These are phyloP conservation scores for Globisporangium okanoganense DNA, from an alignment of 352 stramenopile genomes.

Conservation along the genomic window DNA sequence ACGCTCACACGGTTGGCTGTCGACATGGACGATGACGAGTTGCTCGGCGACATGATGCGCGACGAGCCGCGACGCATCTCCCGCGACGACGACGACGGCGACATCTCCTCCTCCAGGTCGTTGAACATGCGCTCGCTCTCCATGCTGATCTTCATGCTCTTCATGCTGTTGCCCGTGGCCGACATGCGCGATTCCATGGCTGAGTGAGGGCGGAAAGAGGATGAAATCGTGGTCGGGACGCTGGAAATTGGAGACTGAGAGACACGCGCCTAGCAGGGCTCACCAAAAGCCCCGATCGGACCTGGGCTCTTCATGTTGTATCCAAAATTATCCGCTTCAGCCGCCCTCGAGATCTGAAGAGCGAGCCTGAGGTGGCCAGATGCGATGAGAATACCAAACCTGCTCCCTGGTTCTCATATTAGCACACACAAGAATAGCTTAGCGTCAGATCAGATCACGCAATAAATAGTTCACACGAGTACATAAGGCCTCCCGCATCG, in stretches of 20 bases:
- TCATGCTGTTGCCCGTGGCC: slow-evolving; percentile 55
- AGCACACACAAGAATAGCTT: neutral
- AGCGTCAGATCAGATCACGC: neutral
- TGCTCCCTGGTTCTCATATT: neutral
- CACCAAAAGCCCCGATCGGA: neutral
- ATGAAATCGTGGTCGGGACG: slow-evolving; percentile 7
- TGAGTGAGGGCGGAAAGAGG: neutral
- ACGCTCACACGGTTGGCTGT: slow-evolving; percentile 48
- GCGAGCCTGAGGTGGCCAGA: neutral
- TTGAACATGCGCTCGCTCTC: slow-evolving; percentile 78
- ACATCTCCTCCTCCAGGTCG: slow-evolving; percentile 69
- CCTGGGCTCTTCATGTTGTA: neutral
- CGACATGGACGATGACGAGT: slow-evolving; percentile 33
- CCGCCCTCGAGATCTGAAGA: neutral
- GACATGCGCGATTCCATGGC: slow-evolving; percentile 67
- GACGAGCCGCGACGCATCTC: slow-evolving; percentile 63
- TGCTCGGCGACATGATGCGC: slow-evolving; percentile 52
- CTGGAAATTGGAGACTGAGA: slow-evolving; percentile 7
- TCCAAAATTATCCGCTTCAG: neutral
- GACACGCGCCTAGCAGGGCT: neutral
- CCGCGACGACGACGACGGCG: slow-evolving; percentile 42
- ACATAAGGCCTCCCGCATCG: neutral
- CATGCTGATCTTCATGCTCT: slow-evolving; percentile 83
- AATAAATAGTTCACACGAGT: neutral
- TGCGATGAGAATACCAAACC: neutral